Conservation (phyloP, 768 basidiomycete genomes). For the Ramaria sp. region DNA sequence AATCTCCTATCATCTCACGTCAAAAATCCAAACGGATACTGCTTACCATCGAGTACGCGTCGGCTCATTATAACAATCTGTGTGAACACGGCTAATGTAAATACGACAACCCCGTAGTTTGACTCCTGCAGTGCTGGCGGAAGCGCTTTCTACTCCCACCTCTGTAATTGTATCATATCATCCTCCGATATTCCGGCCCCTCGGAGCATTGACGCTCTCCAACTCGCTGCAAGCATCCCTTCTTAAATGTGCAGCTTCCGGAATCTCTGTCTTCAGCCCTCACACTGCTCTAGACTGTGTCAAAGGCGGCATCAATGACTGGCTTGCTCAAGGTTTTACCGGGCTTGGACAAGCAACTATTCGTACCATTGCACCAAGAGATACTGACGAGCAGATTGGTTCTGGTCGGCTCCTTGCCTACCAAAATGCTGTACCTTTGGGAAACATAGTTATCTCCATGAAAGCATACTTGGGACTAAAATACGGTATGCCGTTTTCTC, state of each 20-base stretch:
- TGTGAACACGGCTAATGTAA: neutral
- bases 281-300: conserved; percentile 86
- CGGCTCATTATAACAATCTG: neutral
- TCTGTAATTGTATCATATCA: conserved; percentile 76
- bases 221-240: conserved; percentile 75
- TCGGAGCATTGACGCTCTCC: conserved; percentile 65
- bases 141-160: conserved; percentile 51
- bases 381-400: conserved; percentile 30
- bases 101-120: conserved; percentile 34
- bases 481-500: conserved; percentile 33
- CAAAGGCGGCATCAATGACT: conserved; percentile 82
- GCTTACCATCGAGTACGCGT: conserved; percentile 33
- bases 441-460: conserved; percentile 53
- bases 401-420: conserved; percentile 63
- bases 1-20: conserved; percentile 23
- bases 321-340: conserved; percentile 45
- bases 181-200: conserved; percentile 69
- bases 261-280: conserved; percentile 79
- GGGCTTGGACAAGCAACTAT: conserved; percentile 26
- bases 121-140: conserved; percentile 57
- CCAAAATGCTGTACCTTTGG: conserved; percentile 43
- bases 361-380: conserved; percentile 30
- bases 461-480: conserved; percentile 55
- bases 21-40: conserved; percentile 23
- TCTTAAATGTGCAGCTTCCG: conserved; percentile 67